These are phyloP conservation scores for Sporothrix mexicana DNA, from an alignment of 2,329 filamentous ascomycete species.

Conservation along the genomic window DNA sequence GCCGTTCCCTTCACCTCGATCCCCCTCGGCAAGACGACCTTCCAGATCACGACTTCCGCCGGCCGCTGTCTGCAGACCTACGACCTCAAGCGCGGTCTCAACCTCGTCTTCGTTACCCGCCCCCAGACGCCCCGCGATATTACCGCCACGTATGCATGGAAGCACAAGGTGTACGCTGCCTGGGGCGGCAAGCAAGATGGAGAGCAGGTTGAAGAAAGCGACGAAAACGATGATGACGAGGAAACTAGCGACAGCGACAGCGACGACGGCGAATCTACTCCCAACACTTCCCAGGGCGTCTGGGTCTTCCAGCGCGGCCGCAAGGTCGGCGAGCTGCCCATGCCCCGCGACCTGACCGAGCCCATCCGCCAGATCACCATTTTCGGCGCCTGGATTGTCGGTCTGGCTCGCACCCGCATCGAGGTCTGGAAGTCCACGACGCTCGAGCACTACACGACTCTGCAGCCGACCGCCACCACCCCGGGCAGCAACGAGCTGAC, in stretches of 20 bases:
- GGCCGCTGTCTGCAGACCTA: conserved; percentile 93
- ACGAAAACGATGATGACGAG: conserved; percentile 7
- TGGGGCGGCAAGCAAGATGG: conserved; percentile 67
- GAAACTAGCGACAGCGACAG: background rate
- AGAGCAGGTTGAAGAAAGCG: conserved; percentile 18
- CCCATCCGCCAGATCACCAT: conserved; percentile 78
- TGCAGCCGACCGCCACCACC: conserved; percentile 64
- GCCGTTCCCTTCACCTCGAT: conserved; percentile 87
- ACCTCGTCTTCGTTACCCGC: conserved; percentile 89
- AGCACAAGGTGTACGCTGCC: conserved; percentile 84
- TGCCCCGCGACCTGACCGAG: conserved; percentile 69
- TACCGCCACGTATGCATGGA: conserved; percentile 87
- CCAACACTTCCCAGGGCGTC: conserved; percentile 63
- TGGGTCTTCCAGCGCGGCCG: conserved; percentile 94
- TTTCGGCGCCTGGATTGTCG: conserved; percentile 91
- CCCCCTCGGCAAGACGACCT: conserved; percentile 89
- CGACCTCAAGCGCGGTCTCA: conserved; percentile 86
- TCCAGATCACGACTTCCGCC: conserved; percentile 95
- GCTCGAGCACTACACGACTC: conserved; percentile 87
- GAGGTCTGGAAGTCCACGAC: conserved; percentile 88
- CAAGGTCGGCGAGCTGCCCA: conserved; percentile 75
- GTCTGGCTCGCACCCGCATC: conserved; percentile 74
- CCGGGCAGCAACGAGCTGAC: conserved; percentile 72
- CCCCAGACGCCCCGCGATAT: conserved; percentile 87
- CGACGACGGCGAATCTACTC: background rate